A percentile compares a stretch with the other conserved stretches of the same genome.
phyloP scores from a whole-genome alignment of 2,329 filamentous ascomycete genomes.

The Lomentospora prolificans region DNA sequence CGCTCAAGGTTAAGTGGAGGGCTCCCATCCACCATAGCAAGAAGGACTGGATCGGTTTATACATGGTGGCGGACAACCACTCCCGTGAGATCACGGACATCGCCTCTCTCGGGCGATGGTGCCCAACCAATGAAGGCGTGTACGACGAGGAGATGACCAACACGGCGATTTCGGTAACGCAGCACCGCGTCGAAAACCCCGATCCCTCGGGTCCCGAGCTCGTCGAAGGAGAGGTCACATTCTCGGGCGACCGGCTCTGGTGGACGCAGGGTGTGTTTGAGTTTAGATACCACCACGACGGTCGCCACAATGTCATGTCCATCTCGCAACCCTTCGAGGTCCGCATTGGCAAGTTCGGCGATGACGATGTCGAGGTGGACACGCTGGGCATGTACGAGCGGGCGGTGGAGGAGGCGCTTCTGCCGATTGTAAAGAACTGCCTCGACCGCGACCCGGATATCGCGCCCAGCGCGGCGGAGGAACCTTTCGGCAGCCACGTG shows the following conservation, averaged over 20 bases:
- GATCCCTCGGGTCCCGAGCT: conserved; percentile 39
- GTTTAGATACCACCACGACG: conserved; percentile 92
- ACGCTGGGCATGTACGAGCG: conserved; percentile 45
- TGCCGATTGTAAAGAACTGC: conserved; percentile 83
- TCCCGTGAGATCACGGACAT: conserved; percentile 77
- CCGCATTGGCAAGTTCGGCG: conserved; percentile 68
- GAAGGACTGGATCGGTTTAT: conserved; percentile 91
- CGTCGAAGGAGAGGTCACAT: conserved; percentile 72
- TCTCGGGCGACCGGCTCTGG: conserved; percentile 88
- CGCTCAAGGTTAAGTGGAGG: conserved; percentile 82
- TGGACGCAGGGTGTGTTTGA: conserved; percentile 97
- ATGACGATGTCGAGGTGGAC: conserved; percentile 57
- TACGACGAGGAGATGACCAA: conserved; percentile 71
- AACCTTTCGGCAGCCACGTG: conserved; percentile 75
- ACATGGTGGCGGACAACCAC: conserved; percentile 89
- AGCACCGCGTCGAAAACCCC: conserved; percentile 49
- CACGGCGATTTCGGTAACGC: conserved; percentile 61
- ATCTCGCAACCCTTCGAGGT: conserved; percentile 92
- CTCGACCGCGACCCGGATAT: conserved; percentile 88
- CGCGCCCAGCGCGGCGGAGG: conserved; percentile 68
- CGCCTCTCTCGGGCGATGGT: conserved; percentile 80
- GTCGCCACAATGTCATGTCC: conserved; percentile 86
- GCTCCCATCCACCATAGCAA: conserved; percentile 80
- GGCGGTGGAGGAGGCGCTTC: conserved; percentile 64
- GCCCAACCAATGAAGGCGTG: conserved; percentile 64